Conservation (phyloP, 768 basidiomycete genomes). For the Tricholoma flavovirens region DNA sequence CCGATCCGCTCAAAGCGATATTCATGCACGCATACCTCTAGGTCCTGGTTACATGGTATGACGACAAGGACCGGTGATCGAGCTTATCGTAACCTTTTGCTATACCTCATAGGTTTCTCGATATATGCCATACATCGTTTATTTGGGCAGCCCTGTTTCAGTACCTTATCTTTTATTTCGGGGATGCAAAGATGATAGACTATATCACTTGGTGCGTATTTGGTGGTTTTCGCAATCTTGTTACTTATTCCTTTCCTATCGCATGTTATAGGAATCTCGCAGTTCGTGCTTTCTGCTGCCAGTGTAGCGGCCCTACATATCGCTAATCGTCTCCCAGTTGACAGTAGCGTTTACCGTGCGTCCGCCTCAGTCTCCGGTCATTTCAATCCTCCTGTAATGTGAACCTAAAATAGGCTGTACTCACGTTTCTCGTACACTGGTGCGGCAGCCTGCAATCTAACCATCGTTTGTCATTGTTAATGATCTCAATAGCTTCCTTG, state of each 20-base stretch:
- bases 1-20: not conserved
- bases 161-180: too few species aligned
- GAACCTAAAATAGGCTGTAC: constrained; percentile 23
- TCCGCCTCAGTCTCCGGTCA: not conserved
- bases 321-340: constrained; percentile 1
- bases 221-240: not conserved
- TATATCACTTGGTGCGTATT: constrained; percentile 29
- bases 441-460: constrained; percentile 9
- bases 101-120: constrained; percentile 26
- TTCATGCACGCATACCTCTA: not conserved
- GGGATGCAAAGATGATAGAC: constrained; percentile 20
- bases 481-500: constrained; percentile 27
- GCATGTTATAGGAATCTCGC: constrained; percentile 11
- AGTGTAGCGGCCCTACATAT: not conserved
- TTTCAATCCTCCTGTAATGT: not conserved
- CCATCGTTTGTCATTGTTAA: not conserved
- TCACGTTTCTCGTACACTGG: constrained; percentile 40
- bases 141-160: constrained; percentile 36
- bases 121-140: constrained; percentile 31
- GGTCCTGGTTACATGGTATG: constrained; percentile 15
- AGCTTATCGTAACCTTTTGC: not conserved
- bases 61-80: not conserved
- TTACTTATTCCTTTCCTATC: not conserved
- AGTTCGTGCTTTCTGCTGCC: not conserved
- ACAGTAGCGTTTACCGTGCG: constrained; percentile 24